Percentiles rank a stretch among this genome's conserved stretches.
Evolutionary conservation across 331 rosid species (phyloP).

Genomic region (Arachis monticola): DNA sequence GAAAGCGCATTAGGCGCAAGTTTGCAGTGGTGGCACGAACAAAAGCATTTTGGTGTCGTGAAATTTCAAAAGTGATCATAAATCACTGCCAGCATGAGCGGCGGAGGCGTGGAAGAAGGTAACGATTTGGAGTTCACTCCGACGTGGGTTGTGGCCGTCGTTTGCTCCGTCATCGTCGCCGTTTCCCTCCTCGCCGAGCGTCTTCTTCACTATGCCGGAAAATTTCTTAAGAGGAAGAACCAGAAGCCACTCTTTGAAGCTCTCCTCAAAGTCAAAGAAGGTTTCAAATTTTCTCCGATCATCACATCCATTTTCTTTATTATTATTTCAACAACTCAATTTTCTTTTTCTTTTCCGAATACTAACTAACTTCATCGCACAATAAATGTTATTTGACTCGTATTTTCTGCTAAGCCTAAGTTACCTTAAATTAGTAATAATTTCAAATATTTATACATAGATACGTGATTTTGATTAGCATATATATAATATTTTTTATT

Average conservation of each 20-base stretch:
- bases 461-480: no score
- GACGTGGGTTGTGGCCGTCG: conserved; percentile 77
- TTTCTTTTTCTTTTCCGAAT: no score
- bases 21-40: neutral
- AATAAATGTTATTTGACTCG: no score
- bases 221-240: conserved; percentile 55
- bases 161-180: conserved; percentile 65
- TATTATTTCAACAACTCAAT: no score
- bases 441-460: neutral
- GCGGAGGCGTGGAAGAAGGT: conserved; percentile 30
- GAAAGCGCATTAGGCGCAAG: neutral
- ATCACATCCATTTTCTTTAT: neutral
- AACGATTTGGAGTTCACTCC: conserved; percentile 62
- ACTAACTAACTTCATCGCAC: no score
- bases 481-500: no score
- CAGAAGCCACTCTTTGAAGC: conserved; percentile 73
- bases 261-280: conserved; percentile 74
- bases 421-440: no score
- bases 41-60: neutral
- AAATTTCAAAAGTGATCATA: neutral
- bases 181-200: conserved; percentile 56
- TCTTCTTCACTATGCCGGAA: conserved; percentile 54
- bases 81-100: neutral
- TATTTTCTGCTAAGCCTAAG: no score
- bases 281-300: neutral